phyloP scores from a whole-genome alignment of 2,329 filamentous ascomycete genomes.

The Bertia moriformis region DNA sequence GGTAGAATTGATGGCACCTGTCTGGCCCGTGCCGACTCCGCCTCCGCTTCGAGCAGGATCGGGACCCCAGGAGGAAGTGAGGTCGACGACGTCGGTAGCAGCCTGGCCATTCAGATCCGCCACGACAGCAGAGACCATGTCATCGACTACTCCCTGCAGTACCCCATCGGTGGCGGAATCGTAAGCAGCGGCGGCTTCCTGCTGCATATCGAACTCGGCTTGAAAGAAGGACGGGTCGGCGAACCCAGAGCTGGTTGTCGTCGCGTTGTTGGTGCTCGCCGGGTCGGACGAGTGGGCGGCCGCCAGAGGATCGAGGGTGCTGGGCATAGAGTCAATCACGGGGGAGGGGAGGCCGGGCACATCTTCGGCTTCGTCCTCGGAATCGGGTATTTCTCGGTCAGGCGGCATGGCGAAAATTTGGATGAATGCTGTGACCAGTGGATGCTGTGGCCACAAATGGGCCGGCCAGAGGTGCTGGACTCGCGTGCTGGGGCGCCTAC shows the following conservation, averaged over 20 bases:
- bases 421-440: background rate
- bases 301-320: background rate
- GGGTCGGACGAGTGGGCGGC: no score
- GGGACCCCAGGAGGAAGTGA: background rate
- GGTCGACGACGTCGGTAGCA: background rate
- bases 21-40: no score
- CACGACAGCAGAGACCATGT: no score
- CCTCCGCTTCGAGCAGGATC: no score
- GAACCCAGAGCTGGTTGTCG: background rate
- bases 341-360: no score
- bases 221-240: background rate
- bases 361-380: background rate
- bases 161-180: background rate
- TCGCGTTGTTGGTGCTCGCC: background rate
- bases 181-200: background rate
- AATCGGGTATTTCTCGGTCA: background rate
- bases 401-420: no score
- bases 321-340: background rate
- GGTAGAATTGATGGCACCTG: no score
- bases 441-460: background rate
- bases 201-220: background rate
- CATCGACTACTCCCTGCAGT: no score
- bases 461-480: background rate
- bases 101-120: background rate
- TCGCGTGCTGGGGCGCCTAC: background rate